phyloP scores from a whole-genome alignment of 2,329 filamentous ascomycete genomes.

The Dothistroma pini region DNA sequence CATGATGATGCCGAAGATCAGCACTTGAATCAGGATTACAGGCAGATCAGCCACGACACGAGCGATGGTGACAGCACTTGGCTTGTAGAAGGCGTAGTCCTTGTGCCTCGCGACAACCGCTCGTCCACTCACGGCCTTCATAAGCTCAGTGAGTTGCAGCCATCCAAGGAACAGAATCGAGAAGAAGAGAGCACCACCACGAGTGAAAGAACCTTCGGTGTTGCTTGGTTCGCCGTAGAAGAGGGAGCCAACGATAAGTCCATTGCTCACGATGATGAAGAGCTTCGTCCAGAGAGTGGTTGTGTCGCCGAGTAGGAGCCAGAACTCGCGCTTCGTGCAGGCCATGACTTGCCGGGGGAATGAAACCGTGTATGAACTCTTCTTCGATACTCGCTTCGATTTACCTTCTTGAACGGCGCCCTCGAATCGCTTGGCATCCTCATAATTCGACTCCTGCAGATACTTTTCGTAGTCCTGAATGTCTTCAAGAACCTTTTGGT shows the following conservation, averaged over 20 bases:
- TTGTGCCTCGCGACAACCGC: conserved; percentile 65
- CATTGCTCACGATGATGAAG: conserved; percentile 72
- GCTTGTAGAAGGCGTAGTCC: conserved; percentile 67
- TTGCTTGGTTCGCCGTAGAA: conserved; percentile 66
- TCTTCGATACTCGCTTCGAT: conserved; percentile 61
- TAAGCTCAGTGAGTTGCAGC: conserved; percentile 74
- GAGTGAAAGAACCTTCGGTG: conserved; percentile 60
- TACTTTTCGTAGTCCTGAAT: conserved; percentile 59
- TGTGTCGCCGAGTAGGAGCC: conserved; percentile 72
- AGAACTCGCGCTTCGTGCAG: conserved; percentile 69
- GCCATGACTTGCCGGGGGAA: conserved; percentile 67
- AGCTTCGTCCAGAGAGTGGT: conserved; percentile 73
- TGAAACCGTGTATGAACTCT: conserved; percentile 72
- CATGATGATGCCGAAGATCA: conserved; percentile 60
- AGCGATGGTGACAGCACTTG: conserved; percentile 60
- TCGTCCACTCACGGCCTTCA: conserved; percentile 70
- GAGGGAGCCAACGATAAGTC: conserved; percentile 71
- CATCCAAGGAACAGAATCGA: conserved; percentile 63
- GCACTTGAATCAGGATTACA: conserved; percentile 55
- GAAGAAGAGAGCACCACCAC: conserved; percentile 64
- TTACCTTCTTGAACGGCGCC: conserved; percentile 62
- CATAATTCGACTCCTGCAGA: conserved; percentile 36
- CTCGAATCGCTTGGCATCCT: conserved; percentile 61
- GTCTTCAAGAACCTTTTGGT: conserved; percentile 58
- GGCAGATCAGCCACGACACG: conserved; percentile 62